Percentiles rank a stretch among this genome's conserved stretches.
These are phyloP conservation scores for Coniferiporia weirii DNA, from an alignment of 1,284 basidiomycete species.

Conservation along the genomic window DNA sequence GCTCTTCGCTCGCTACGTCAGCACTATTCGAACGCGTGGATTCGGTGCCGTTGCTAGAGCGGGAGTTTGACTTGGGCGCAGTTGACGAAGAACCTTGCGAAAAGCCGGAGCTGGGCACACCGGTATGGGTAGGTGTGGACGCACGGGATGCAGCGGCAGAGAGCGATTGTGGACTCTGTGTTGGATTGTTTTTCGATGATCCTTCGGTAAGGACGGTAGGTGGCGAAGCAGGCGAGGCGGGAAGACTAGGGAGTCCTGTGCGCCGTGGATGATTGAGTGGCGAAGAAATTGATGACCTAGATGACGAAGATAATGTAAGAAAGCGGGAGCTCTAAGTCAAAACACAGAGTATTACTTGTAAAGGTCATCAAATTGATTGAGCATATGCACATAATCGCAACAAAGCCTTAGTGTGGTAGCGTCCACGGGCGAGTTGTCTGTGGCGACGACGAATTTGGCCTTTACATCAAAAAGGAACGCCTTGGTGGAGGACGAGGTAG, in stretches of 20 bases:
- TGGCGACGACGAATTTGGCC: constrained; percentile 85
- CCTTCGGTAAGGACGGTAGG: not conserved
- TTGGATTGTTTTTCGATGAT: not conserved
- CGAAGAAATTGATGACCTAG: constrained; percentile 14
- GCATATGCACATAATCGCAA: constrained; percentile 86
- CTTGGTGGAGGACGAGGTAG: constrained; percentile 88
- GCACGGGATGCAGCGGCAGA: constrained; percentile 14
- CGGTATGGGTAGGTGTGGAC: constrained; percentile 16
- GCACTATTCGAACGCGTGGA: not conserved
- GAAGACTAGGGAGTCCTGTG: not conserved
- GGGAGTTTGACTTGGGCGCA: constrained; percentile 25
- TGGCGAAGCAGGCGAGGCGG: not conserved
- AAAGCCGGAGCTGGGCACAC: constrained; percentile 16
- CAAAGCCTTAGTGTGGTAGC: constrained; percentile 83
- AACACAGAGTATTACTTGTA: constrained; percentile 58
- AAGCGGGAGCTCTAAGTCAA: not conserved
- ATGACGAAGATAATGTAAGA: not conserved
- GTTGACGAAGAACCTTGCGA: constrained; percentile 15
- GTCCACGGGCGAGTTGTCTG: constrained; percentile 91
- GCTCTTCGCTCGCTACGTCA: constrained; percentile 1
- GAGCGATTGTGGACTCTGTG: constrained; percentile 6
- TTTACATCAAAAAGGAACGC: constrained; percentile 89
- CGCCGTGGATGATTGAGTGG: constrained; percentile 13
- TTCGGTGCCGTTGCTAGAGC: constrained; percentile 7
- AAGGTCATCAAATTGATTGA: constrained; percentile 79